Percentiles rank a stretch among this genome's conserved stretches.
These are phyloP conservation scores for Whalleya microplaca DNA, from an alignment of 2,329 filamentous ascomycete genomes.

Conservation along the genomic window DNA sequence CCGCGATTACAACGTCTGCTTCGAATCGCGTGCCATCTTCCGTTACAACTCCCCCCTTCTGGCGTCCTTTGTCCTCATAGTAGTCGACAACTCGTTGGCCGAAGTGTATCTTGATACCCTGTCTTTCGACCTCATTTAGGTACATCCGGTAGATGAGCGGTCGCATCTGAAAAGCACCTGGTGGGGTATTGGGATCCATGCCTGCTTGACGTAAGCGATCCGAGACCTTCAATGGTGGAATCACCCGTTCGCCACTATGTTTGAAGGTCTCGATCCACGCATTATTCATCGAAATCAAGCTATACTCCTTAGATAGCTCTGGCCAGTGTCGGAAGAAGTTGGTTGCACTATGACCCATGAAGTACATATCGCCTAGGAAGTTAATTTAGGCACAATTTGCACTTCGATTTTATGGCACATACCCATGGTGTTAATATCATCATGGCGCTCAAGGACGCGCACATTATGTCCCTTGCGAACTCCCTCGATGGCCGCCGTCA, in stretches of 20 bases:
- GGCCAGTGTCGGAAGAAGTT: constrained; percentile 60
- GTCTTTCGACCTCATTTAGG: constrained; percentile 49
- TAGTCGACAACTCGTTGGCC: constrained; percentile 53
- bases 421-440: constrained; percentile 56
- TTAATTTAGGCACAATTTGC: background rate
- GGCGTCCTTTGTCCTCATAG: constrained; percentile 46
- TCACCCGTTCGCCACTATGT: constrained; percentile 53
- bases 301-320: constrained; percentile 54
- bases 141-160: constrained; percentile 61
- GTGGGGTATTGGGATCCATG: constrained; percentile 49
- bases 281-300: constrained; percentile 55
- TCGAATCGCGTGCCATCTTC: constrained; percentile 52
- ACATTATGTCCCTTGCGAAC: constrained; percentile 61
- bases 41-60: constrained; percentile 51
- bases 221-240: constrained; percentile 51
- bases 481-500: constrained; percentile 65
- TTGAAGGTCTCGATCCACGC: constrained; percentile 60
- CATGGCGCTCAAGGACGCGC: constrained; percentile 50
- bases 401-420: constrained; percentile 6
- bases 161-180: constrained; percentile 59
- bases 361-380: constrained; percentile 58
- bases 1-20: constrained; percentile 52
- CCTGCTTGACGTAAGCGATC: constrained; percentile 48
- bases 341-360: constrained; percentile 60
- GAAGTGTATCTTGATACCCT: constrained; percentile 52